Base-by-base conservation (phyloP, 1,139 yeast genomes). In the Hyphopichia wangnamkhiaoensis region DNA sequence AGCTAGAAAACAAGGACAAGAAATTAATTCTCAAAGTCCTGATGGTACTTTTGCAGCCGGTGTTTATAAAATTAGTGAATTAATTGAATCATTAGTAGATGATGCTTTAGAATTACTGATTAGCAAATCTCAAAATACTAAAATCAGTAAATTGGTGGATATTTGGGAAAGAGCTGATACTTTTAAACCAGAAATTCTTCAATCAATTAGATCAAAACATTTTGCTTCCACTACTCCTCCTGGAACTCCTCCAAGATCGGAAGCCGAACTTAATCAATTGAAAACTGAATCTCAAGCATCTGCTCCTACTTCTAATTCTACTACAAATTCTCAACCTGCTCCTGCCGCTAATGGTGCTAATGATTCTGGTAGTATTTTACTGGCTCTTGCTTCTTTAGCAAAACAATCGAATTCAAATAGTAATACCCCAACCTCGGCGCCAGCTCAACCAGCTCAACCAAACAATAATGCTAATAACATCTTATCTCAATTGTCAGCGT, bases 121-220 rank as follows among this genome's bases (percentile, higher is more conserved):
- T 41, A 69, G 68, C 37, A 71, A 73, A 41, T 71, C 77, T 37
- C 82, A 80, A 49, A 71, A 71, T 57, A 88, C 80, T 43, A 93
- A 90, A 62, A 80, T 90, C 50, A 73, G 81, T 55, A 91, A 90
- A 63, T 74, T 93, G 52, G 77, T 93, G 50, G 96, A 88, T 48
- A 91, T 93, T 54, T 93, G 98, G 98, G 89, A 82, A 53, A 80
- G 89, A 49, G 86, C 93, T 26, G 82, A 80, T 37, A 85, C 96
- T 13, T 93, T 93, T 63, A 71, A 74, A 39, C 74, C 76, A 32
- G 72, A 73, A 33, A 66, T 74, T 29, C 68, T 91, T 44, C 64
- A 73, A 39, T 61, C 74, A 17, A 76, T 87, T 41, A 78, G 82
- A 58, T 61, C 68, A n/a, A 81, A 77, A 53, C 80, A 79, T 61